Evolutionary conservation across 2,329 filamentous ascomycete species (phyloP), one percentile per base, ranked within the genome.

Genomic region (Corinectria fuckeliana): DNA sequence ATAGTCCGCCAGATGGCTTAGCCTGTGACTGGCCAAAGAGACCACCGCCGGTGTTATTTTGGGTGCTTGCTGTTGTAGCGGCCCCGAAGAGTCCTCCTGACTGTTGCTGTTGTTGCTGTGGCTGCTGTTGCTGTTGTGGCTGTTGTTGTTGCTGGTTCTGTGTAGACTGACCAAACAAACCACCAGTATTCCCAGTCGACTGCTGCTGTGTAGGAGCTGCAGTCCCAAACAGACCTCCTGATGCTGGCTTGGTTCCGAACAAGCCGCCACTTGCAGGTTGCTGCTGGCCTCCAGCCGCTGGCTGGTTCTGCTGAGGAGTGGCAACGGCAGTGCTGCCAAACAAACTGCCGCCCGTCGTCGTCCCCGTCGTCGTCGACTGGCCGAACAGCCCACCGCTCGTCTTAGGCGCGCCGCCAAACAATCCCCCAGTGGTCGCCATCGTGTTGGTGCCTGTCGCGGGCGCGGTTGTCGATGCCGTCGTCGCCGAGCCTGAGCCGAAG

Each of bases 341-440:
- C 10, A 77, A 67, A 26, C 74, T 71, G 13, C 66, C 63, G 20
- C 54, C 56, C 4, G 65, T 54, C 4, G 65, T 54, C 50, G 64
- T 44, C 41, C 69, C 64, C 2, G 67, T 58, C 25, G 64, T 52
- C 2, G 70, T 60, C 16, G 67, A 65, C 32, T 68, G 61, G 18
- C 74, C 74, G 60, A 76, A 77, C 30, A 77, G 65, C 10, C 71
- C 67, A n/a, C 23, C 73, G 39, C 77, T 34, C 16, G 48, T 7
- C 73, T 42, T 72, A 36, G 63, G 61, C 23, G 51, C 59, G 63
- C 48, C 50, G 36, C 66, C 66, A 57, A 69, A 69, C 34, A 69
- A 56, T 49, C 77, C 72, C 39, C 77, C 75, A 18, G 72, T 70
- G 18, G 75, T 73, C 45, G 77, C 72, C 69, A 78, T 77, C 55